Evolutionary conservation across 192 early-diverging fungal species (phyloP), one percentile per base, ranked within the genome.

Genomic region (Linnemannia hyalina): DNA sequence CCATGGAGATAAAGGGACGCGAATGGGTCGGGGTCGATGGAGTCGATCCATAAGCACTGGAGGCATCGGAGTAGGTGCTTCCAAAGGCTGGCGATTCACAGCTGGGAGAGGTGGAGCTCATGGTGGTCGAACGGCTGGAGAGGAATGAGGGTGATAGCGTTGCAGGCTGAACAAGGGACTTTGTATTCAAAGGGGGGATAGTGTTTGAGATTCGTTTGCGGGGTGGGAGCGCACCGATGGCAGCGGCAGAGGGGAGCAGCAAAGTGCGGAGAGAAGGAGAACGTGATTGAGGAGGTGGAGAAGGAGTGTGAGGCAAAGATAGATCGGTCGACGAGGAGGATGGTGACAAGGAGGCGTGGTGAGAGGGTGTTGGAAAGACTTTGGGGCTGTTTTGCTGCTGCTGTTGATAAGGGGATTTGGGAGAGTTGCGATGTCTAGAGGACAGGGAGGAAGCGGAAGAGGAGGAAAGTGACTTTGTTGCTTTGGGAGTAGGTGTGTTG

Each of bases 91-190:
- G 38, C 8, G 75, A 76, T 0, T 49, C 70, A 8, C 26, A 38
- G 38, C 70, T 63, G n/a, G 83, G 83, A 16, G 83, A 85, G 7
- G 38, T 73, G 4, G 78, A 47, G 26, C 69, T 77, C 83, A 85
- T 85, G 9, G 32, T 74, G 26, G 74, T 71, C 6, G 77, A 79
- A 29, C 10, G 57, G 40, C 77, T 74, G 47, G 68, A 76, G 73
- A 70, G 42, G 35, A 70, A 76, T 60, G 81, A 65, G 10, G 81
- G 60, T 22, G 76, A 75, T 32, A 44, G 74, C 11, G 74, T 32
- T 36, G 70, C 0, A 22, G 68, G 35, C 16, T 22, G 68, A 32
- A 74, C 74, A n/a, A 76, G 75, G 16, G 75, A 4, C 60, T 76
- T 80, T 23, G 70, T 76, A 47, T 73, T 42, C 46, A 75, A 70